phyloP scores from a whole-genome alignment of 306 rosid genomes.

The Lathyrus sativus region DNA sequence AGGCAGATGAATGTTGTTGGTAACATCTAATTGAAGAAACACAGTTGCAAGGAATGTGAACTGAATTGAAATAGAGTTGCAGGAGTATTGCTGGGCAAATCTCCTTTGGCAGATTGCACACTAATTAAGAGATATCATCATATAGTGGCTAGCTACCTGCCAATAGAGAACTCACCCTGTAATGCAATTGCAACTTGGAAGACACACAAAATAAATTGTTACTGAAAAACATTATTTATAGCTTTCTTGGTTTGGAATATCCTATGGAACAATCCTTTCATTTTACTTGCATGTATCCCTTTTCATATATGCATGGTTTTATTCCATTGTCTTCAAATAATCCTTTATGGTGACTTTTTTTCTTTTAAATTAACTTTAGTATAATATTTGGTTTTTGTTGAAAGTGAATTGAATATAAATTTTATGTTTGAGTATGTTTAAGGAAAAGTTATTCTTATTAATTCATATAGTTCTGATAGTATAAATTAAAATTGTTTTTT shows the following conservation, averaged over 20 bases:
- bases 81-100: conserved; percentile 69
- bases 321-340: conserved; percentile 38
- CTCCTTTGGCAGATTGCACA: conserved; percentile 70
- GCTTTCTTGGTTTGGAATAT: conserved; percentile 49
- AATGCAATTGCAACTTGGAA: conserved; percentile 48
- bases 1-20: no score
- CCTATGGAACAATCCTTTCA: conserved; percentile 53
- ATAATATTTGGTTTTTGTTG: no score
- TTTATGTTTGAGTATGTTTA: no score
- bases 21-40: neutral
- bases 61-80: conserved; percentile 12
- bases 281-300: conserved; percentile 11
- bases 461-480: no score
- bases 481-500: no score
- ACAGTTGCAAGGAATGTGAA: neutral
- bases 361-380: neutral
- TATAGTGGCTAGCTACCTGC: conserved; percentile 55
- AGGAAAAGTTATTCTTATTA: no score
- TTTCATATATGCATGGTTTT: conserved; percentile 35
- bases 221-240: conserved; percentile 27
- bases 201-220: conserved; percentile 19
- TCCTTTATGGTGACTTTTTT: conserved; percentile 13
- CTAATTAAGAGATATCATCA: conserved; percentile 13
- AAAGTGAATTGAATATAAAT: no score
- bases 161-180: conserved; percentile 67